These are phyloP conservation scores for Didymella keratinophila DNA, from an alignment of 2,329 filamentous ascomycete genomes.

Conservation along the genomic window DNA sequence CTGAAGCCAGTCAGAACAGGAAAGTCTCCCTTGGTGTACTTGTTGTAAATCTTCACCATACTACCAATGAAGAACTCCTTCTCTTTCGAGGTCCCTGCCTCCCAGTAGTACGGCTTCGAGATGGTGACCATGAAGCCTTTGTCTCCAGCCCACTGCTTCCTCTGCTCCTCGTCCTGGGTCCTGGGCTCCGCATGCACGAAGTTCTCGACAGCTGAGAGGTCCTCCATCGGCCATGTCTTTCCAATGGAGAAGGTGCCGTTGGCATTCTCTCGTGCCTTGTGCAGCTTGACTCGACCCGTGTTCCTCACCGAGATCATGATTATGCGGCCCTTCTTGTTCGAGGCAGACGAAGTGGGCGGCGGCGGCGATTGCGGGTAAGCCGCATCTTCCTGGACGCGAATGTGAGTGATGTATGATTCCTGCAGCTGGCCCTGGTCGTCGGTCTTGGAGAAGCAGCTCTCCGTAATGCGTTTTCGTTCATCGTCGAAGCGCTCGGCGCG, in stretches of 20 bases:
- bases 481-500: conserved; percentile 91
- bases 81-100: conserved; percentile 90
- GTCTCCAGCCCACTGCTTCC: conserved; percentile 79
- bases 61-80: conserved; percentile 99
- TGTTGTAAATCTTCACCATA: conserved; percentile 93
- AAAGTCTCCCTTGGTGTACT: conserved; percentile 77
- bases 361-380: conserved; percentile 83
- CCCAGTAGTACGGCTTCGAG: conserved; percentile 96
- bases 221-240: conserved; percentile 97
- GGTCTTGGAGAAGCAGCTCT: conserved; percentile 91
- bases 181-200: conserved; percentile 70
- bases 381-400: conserved; percentile 87
- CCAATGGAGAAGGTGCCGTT: conserved; percentile 97
- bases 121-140: conserved; percentile 88
- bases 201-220: conserved; percentile 82
- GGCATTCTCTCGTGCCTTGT: conserved; percentile 94
- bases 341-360: conserved; percentile 75
- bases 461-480: conserved; percentile 92
- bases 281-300: conserved; percentile 90
- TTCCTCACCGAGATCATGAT: conserved; percentile 94
- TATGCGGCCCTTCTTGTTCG: conserved; percentile 85
- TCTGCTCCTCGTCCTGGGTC: conserved; percentile 67
- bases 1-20: conserved; percentile 87
- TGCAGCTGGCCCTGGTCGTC: conserved; percentile 83
- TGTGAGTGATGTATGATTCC: conserved; percentile 98